Conservation (phyloP, 257 asterid genomes). For the Hygrophila difformis region DNA sequence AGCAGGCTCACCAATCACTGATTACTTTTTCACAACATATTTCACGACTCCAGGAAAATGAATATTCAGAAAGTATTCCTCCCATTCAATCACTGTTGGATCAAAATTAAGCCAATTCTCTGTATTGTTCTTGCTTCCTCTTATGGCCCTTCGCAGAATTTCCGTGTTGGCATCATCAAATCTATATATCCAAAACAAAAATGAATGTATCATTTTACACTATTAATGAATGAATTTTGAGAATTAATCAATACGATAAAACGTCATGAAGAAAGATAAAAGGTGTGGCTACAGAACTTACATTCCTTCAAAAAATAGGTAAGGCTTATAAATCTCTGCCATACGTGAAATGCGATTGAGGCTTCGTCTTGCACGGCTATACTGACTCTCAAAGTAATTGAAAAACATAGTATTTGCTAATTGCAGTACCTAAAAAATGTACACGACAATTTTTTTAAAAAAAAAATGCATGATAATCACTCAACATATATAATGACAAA, state of each 20-base stretch:
- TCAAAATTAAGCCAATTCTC: conserved; percentile 29
- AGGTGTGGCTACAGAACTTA: conserved; percentile 23
- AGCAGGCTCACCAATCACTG: too few relatives aligned
- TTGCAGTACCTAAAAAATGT: conserved; percentile 25
- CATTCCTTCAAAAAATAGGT: conserved; percentile 47
- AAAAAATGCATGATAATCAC: too few relatives aligned
- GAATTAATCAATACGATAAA: background rate
- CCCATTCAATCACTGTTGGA: conserved; percentile 37
- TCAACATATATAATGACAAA: too few relatives aligned
- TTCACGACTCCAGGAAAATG: conserved; percentile 34
- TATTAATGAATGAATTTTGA: background rate
- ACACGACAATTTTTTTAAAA: too few relatives aligned
- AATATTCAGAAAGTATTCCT: conserved; percentile 29
- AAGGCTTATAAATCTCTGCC: conserved; percentile 42
- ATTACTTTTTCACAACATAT: conserved; percentile 21
- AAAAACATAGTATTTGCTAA: conserved; percentile 28
- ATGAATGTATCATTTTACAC: too few relatives aligned
- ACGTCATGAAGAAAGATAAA: background rate
- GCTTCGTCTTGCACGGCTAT: conserved; percentile 21
- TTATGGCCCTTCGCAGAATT: conserved; percentile 17
- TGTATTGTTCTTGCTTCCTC: conserved; percentile 14
- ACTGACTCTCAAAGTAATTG: conserved; percentile 22
- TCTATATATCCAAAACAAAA: conserved; percentile 2
- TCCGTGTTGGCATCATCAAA: conserved; percentile 36
- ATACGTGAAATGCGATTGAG: conserved; percentile 25